These are phyloP conservation scores for Phaeotremella fagi DNA, from an alignment of 768 basidiomycete species.

Conservation along the genomic window DNA sequence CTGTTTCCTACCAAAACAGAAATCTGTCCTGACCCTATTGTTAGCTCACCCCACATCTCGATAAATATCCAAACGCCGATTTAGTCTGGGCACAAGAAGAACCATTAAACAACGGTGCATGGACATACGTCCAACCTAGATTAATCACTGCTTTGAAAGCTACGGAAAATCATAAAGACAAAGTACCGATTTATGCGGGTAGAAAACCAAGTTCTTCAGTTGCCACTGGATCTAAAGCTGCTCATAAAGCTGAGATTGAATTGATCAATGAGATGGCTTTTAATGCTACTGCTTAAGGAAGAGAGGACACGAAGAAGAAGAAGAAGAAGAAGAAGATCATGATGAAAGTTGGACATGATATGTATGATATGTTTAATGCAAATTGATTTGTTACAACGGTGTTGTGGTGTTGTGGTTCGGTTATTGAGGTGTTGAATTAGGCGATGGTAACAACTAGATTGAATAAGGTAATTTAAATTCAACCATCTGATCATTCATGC, in stretches of 20 bases:
- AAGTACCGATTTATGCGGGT: conserved; percentile 87
- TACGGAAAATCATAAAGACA: conserved; percentile 83
- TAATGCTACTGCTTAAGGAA: conserved; percentile 5
- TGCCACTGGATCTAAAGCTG: conserved; percentile 52
- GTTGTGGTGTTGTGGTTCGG: too few relatives aligned
- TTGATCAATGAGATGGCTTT: conserved; percentile 56
- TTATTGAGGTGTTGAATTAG: too few relatives aligned
- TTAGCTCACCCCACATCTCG: conserved; percentile 85
- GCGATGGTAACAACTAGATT: too few relatives aligned
- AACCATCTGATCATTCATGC: too few relatives aligned
- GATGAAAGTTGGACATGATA: not conserved
- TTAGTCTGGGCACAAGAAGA: conserved; percentile 78
- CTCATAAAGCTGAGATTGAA: conserved; percentile 89
- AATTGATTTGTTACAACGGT: too few relatives aligned
- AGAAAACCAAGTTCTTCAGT: conserved; percentile 80
- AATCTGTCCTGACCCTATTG: conserved; percentile 1
- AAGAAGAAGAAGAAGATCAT: not conserved
- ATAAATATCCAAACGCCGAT: conserved; percentile 93
- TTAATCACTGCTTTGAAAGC: conserved; percentile 88
- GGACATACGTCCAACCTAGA: conserved; percentile 92
- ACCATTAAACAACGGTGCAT: conserved; percentile 93
- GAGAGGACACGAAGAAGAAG: not conserved
- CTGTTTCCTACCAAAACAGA: not conserved
- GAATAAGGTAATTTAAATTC: too few relatives aligned
- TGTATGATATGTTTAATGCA: not conserved